A percentile compares a stretch with the other conserved stretches of the same genome.
These are phyloP conservation scores for Setaria viridis DNA, from an alignment of 202 grass and related monocot species.

Conservation along the genomic window DNA sequence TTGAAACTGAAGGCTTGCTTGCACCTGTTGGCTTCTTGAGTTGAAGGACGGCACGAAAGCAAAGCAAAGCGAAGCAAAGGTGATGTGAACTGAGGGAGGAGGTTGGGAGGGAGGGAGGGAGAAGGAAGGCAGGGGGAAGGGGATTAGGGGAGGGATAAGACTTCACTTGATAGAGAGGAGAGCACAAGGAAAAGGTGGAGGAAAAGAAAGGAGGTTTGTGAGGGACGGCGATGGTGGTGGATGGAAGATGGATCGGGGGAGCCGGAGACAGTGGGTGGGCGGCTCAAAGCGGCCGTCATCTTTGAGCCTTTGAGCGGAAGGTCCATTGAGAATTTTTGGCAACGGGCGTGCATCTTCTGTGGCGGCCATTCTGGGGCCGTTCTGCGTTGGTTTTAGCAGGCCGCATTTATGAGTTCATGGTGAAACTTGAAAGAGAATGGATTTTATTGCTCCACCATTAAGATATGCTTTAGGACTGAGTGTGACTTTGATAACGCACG, in stretches of 20 bases:
- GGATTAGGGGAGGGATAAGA: constrained; percentile 26
- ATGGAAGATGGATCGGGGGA: background rate
- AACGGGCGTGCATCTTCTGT: constrained; percentile 23
- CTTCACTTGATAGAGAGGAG: constrained; percentile 24
- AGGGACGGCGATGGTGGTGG: constrained; percentile 21
- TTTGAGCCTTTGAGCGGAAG: constrained; percentile 18
- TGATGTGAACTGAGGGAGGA: constrained; percentile 42
- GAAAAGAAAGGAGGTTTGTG: constrained; percentile 15
- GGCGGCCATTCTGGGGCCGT: background rate
- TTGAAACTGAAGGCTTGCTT: constrained; percentile 39
- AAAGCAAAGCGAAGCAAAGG: constrained; percentile 35
- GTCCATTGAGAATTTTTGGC: background rate
- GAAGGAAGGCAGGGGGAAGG: background rate
- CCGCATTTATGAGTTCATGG: constrained; percentile 14
- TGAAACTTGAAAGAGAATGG: background rate
- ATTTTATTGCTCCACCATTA: background rate
- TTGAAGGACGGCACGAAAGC: constrained; percentile 38
- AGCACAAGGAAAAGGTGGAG: constrained; percentile 14
- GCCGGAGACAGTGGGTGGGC: constrained; percentile 49
- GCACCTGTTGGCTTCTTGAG: constrained; percentile 28
- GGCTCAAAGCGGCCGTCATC: constrained; percentile 50
- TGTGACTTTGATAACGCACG: too few relatives aligned
- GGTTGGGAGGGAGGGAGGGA: constrained; percentile 12
- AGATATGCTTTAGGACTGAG: too few relatives aligned
- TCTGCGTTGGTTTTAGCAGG: background rate